Conservation (phyloP, 164 flowering plant genomes). For the Tetrastigma voinierianum region DNA sequence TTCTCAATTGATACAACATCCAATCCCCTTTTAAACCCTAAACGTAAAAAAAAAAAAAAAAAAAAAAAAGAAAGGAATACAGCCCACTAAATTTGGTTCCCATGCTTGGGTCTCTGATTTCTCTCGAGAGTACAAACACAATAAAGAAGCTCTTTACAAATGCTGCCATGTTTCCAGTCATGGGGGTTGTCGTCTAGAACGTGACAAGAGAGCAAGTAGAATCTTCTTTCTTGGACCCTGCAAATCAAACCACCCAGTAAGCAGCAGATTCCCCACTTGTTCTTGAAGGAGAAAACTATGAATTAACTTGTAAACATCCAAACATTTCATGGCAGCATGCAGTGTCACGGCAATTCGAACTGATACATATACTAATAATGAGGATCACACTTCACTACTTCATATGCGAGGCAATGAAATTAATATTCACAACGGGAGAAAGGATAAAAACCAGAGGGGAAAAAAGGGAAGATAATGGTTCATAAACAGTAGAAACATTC, state of each 20-base stretch:
- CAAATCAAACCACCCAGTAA: constrained; percentile 7
- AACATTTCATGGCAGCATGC: background rate
- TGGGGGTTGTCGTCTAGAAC: constrained; percentile 13
- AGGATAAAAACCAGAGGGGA: background rate
- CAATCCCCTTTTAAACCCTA: background rate
- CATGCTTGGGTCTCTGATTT: background rate
- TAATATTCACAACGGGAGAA: background rate
- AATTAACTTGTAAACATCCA: background rate
- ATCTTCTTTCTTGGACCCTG: constrained; percentile 50
- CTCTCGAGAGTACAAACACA: background rate
- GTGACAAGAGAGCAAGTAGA: constrained; percentile 25
- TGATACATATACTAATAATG: background rate
- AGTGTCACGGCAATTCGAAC: background rate
- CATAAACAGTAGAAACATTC: background rate
- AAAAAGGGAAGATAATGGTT: background rate
- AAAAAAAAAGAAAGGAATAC: no score
- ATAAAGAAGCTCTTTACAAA: background rate
- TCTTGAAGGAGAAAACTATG: background rate
- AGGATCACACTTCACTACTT: background rate
- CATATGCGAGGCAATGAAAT: background rate
- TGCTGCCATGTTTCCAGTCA: constrained; percentile 1
- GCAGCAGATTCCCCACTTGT: background rate
- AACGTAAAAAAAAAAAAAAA: no score
- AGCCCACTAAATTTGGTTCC: no score
- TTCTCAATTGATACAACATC: background rate